Evolutionary conservation across 2,329 filamentous ascomycete genomes (phyloP).

Genomic region (Ophiostoma himal-ulmi): DNA sequence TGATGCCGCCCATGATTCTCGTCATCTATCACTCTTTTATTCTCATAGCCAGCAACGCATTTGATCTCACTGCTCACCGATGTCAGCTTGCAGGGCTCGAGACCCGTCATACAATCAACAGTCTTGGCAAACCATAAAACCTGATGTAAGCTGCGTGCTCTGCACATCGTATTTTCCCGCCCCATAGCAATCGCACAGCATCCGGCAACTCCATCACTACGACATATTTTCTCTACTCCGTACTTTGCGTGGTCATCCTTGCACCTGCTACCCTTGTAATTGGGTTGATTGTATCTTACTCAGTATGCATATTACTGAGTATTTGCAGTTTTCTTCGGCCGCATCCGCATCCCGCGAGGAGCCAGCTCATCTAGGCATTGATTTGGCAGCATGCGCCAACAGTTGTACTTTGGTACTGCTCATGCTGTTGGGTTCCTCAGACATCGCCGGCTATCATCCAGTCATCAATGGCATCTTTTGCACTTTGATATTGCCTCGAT

Average conservation of each 20-base stretch:
- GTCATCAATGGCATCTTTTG: background rate
- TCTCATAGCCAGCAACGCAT: background rate
- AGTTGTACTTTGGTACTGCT: background rate
- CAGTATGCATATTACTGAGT: too few species aligned
- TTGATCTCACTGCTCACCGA: background rate
- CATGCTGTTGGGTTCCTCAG: background rate
- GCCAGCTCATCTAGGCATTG: too few species aligned
- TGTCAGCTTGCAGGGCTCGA: background rate
- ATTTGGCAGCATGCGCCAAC: too few species aligned
- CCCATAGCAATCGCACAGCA: background rate
- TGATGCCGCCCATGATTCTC: background rate
- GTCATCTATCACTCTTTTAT: background rate
- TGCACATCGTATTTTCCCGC: slow-evolving; percentile 9
- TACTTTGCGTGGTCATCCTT: background rate
- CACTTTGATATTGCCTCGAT: background rate
- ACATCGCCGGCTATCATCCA: background rate
- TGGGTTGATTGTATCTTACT: background rate
- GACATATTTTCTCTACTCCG: too few species aligned
- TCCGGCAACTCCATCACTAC: background rate
- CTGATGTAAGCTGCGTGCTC: background rate
- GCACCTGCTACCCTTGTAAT: background rate
- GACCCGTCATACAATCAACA: background rate
- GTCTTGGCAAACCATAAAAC: slow-evolving; percentile 2
- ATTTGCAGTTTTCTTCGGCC: background rate
- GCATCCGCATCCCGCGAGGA: background rate